A percentile compares a stretch with the other conserved stretches of the same genome.
phyloP scores from a whole-genome alignment of 2,329 filamentous ascomycete genomes.

The Aspergillus cejpii region DNA sequence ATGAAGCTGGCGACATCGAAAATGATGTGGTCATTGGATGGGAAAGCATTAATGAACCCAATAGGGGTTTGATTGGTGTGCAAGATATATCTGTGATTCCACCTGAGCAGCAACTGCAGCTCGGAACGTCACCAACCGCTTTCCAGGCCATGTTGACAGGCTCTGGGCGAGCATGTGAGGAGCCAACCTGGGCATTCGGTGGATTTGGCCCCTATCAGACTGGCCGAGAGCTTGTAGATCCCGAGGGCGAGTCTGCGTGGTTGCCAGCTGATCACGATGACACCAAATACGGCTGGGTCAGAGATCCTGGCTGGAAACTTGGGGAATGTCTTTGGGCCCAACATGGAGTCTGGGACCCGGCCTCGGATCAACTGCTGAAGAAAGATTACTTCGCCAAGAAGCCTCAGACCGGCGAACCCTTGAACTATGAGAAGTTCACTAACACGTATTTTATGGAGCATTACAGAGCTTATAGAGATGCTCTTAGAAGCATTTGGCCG shows the following conservation, averaged over 20 bases:
- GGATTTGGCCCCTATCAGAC: slow-evolving; percentile 87
- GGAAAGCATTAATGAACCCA: slow-evolving; percentile 95
- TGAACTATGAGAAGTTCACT: slow-evolving; percentile 81
- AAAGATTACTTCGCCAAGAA: slow-evolving; percentile 85
- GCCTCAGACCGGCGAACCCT: slow-evolving; percentile 62
- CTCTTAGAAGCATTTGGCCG: slow-evolving; percentile 68
- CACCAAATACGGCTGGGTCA: slow-evolving; percentile 79
- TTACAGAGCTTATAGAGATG: slow-evolving; percentile 68
- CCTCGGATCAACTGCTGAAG: slow-evolving; percentile 65
- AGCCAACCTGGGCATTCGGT: slow-evolving; percentile 90
- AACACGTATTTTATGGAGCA: slow-evolving; percentile 87
- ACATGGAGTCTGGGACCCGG: slow-evolving; percentile 88
- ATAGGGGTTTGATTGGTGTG: slow-evolving; percentile 77
- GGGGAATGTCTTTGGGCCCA: slow-evolving; percentile 97
- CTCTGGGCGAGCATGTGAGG: slow-evolving; percentile 82
- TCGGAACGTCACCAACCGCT: slow-evolving; percentile 85
- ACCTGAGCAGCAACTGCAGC: slow-evolving; percentile 79
- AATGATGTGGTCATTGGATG: slow-evolving; percentile 85
- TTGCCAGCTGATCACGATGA: slow-evolving; percentile 77
- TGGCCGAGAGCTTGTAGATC: slow-evolving; percentile 75
- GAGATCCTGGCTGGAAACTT: slow-evolving; percentile 80
- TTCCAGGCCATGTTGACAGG: slow-evolving; percentile 91
- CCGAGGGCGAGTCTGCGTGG: slow-evolving; percentile 80
- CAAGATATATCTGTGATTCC: slow-evolving; percentile 76
- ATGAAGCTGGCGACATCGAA: slow-evolving; percentile 82